phyloP scores from a whole-genome alignment of 2,329 filamentous ascomycete genomes.

The Aspergillus jensenii region DNA sequence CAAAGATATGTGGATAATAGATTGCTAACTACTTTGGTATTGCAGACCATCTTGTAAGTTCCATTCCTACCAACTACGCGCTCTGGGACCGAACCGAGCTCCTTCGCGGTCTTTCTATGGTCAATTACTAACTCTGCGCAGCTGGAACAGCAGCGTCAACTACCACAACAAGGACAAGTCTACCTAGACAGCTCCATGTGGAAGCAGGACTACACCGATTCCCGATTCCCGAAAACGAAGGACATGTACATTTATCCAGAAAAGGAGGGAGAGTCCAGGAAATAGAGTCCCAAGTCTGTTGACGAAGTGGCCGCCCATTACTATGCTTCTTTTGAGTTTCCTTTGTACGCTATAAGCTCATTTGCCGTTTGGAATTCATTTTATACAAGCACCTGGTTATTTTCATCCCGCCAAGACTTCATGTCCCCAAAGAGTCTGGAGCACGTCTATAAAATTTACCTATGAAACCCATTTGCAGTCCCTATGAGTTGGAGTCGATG shows the following conservation, averaged over 20 bases:
- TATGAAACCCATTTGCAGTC: background rate
- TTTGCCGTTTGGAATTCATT: background rate
- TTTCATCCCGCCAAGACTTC: background rate
- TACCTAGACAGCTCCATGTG: slow-evolving; percentile 30
- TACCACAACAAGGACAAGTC: slow-evolving; percentile 91
- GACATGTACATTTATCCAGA: slow-evolving; percentile 35
- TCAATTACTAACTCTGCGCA: slow-evolving; percentile 36
- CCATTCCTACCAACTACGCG: background rate
- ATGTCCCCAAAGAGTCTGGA: too few species aligned
- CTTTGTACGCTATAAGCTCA: slow-evolving; percentile 13
- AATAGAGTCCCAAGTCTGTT: slow-evolving; percentile 13
- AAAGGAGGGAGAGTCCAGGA: slow-evolving; percentile 9
- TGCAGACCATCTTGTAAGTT: slow-evolving; percentile 66
- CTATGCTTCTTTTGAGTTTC: slow-evolving; percentile 18
- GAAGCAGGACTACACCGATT: slow-evolving; percentile 2
- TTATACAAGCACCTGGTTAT: background rate
- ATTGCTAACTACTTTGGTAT: slow-evolving; percentile 7
- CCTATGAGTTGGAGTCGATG: background rate
- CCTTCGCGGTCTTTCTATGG: background rate
- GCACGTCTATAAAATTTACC: background rate
- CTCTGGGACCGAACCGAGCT: background rate
- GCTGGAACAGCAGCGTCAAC: slow-evolving; percentile 95
- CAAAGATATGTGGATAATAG: background rate
- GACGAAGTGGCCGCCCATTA: slow-evolving; percentile 21
- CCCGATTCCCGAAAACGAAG: slow-evolving; percentile 9